Conservation (phyloP, 2,329 filamentous ascomycete species). For the Penicillium sp. region DNA sequence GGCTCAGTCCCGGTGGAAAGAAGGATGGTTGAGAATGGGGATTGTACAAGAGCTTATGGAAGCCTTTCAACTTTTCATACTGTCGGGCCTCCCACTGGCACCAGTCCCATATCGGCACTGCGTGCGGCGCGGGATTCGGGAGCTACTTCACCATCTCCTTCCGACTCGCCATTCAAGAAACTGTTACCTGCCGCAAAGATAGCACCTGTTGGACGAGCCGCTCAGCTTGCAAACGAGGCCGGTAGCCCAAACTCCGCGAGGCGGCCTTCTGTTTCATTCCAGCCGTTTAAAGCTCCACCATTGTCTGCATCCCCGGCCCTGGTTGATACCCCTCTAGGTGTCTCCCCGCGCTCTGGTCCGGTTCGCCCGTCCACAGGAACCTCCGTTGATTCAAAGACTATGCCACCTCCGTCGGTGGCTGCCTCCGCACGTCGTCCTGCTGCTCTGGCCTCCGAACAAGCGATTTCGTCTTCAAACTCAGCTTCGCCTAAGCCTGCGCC, state of each 20-base stretch:
- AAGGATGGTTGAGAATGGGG: slow-evolving; percentile 46
- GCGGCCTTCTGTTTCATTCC: slow-evolving; percentile 80
- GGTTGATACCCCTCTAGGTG: slow-evolving; percentile 44
- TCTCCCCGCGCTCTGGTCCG: slow-evolving; percentile 49
- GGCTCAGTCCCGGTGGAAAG: slow-evolving; percentile 68
- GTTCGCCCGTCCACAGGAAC: slow-evolving; percentile 37
- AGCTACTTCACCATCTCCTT: slow-evolving; percentile 47
- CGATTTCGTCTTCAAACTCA: slow-evolving; percentile 59
- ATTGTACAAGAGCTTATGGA: slow-evolving; percentile 75
- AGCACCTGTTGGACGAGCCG: slow-evolving; percentile 29
- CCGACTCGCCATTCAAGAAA: slow-evolving; percentile 48
- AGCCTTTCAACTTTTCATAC: slow-evolving; percentile 82
- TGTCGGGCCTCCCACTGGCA: slow-evolving; percentile 67
- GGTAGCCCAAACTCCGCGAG: slow-evolving; percentile 51
- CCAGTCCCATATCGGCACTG: slow-evolving; percentile 79
- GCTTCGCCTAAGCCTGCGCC: slow-evolving; percentile 73
- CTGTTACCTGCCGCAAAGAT: slow-evolving; percentile 38
- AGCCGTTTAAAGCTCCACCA: slow-evolving; percentile 93
- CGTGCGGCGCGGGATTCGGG: slow-evolving; percentile 58
- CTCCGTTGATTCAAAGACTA: slow-evolving; percentile 37
- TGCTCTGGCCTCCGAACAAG: slow-evolving; percentile 56
- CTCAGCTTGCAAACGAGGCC: slow-evolving; percentile 41
- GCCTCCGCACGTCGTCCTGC: slow-evolving; percentile 36
- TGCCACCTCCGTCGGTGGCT: slow-evolving; percentile 37
- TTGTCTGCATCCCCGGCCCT: slow-evolving; percentile 79